Evolutionary conservation across 306 rosid genomes (phyloP).

Genomic region (Canavalia ensiformis): DNA sequence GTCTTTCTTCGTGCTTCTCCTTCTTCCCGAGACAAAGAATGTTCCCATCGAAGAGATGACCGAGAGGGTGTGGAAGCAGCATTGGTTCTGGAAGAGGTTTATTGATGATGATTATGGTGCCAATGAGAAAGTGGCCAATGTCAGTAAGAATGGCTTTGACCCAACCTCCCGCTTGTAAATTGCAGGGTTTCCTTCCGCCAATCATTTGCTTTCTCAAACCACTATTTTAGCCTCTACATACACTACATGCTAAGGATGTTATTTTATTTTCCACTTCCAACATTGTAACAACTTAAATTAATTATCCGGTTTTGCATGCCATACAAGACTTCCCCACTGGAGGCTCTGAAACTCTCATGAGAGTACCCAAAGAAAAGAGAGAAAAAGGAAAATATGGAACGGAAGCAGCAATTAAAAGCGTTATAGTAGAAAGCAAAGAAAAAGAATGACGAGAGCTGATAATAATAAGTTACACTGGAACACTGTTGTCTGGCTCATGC

Average conservation of each 20-base stretch:
- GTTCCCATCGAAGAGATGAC: slow-evolving; percentile 94
- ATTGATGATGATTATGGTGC: slow-evolving; percentile 52
- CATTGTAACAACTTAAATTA: slow-evolving; percentile 1
- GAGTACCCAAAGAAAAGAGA: not conserved
- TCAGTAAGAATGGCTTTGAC: slow-evolving; percentile 51
- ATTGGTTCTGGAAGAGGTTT: slow-evolving; percentile 90
- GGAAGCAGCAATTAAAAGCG: not conserved
- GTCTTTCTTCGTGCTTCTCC: slow-evolving; percentile 68
- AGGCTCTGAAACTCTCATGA: not conserved
- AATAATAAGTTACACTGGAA: slow-evolving; percentile 60
- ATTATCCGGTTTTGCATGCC: slow-evolving; percentile 30
- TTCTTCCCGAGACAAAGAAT: slow-evolving; percentile 87
- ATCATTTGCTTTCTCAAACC: not conserved
- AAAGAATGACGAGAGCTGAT: not conserved
- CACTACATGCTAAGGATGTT: not conserved
- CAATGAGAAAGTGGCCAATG: slow-evolving; percentile 34
- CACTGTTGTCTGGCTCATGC: slow-evolving; percentile 97
- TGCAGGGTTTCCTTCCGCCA: not conserved
- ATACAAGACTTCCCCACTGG: not conserved
- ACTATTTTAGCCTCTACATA: not conserved
- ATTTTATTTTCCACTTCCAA: not conserved
- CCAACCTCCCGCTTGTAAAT: slow-evolving; percentile 63
- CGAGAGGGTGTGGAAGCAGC: slow-evolving; percentile 85
- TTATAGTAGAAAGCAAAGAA: not conserved
- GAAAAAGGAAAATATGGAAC: not conserved